Percentiles rank a stretch among this genome's conserved stretches.
Conservation (phyloP, 2,329 filamentous ascomycete genomes). For the Cadophora gregata region DNA sequence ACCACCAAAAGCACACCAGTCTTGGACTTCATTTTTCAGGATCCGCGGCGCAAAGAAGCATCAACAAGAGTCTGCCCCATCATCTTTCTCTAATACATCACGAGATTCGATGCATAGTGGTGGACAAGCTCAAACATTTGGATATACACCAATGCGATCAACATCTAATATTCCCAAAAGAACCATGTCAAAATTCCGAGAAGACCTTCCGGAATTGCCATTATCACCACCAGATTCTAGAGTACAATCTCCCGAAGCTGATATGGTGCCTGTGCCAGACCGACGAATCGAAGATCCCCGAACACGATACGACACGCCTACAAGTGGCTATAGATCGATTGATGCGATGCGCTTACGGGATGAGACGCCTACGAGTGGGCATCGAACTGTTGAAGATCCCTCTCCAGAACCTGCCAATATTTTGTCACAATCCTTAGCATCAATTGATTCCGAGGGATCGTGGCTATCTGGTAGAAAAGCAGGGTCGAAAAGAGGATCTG, state of each 20-base stretch:
- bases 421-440: conserved; percentile 85
- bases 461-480: conserved; percentile 83
- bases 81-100: conserved; percentile 92
- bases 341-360: conserved; percentile 47
- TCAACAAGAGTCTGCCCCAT: conserved; percentile 62
- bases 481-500: conserved; percentile 54
- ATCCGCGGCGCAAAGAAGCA: conserved; percentile 52
- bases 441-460: conserved; percentile 92
- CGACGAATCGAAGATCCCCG: conserved; percentile 40
- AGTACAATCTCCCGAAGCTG: conserved; percentile 76
- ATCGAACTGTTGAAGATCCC: conserved; percentile 48
- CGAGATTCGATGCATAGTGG: conserved; percentile 76
- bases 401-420: conserved; percentile 59
- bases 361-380: conserved; percentile 53
- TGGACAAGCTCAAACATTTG: conserved; percentile 40
- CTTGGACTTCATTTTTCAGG: conserved; percentile 79
- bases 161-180: conserved; percentile 66
- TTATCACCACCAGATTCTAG: conserved; percentile 85
- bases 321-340: conserved; percentile 51
- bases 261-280: conserved; percentile 43
- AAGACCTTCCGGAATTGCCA: conserved; percentile 87
- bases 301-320: conserved; percentile 56
- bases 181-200: conserved; percentile 88
- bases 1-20: conserved; percentile 51
- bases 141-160: conserved; percentile 38